Conservation (phyloP, 306 rosid species). For the Rubus idaeus region DNA sequence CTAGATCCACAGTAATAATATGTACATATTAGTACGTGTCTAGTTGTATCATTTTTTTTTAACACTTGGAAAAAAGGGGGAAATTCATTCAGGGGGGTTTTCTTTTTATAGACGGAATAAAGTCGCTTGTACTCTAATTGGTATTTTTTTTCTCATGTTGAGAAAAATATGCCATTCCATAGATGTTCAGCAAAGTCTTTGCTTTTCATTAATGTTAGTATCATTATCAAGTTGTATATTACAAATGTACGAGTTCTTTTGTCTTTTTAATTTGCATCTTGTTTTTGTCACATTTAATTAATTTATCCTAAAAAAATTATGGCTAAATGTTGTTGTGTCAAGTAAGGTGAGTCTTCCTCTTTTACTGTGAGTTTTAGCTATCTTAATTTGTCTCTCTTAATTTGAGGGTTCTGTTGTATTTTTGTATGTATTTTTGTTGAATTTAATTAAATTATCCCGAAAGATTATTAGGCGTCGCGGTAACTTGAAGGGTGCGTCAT, state of each 20-base stretch:
- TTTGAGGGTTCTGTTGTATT: background rate
- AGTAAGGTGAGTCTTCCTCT: background rate
- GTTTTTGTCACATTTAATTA: background rate
- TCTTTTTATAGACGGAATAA: background rate
- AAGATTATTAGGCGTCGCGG: rapidly evolving
- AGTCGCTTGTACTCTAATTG: background rate
- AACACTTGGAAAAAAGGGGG: background rate
- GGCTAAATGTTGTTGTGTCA: background rate
- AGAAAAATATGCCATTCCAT: background rate
- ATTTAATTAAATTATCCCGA: background rate
- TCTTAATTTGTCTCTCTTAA: background rate
- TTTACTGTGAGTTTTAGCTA: background rate
- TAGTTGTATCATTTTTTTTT: background rate
- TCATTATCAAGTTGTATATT: background rate
- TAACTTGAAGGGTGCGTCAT: background rate
- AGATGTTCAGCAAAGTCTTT: background rate
- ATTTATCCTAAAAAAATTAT: background rate
- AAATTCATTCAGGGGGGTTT: background rate
- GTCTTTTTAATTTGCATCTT: background rate
- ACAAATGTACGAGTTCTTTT: background rate
- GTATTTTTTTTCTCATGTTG: background rate
- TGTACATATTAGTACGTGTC: background rate
- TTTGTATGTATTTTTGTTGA: background rate
- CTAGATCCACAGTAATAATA: background rate
- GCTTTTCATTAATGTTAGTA: background rate